Evolutionary conservation across 495 filamentous ascomycete species (phyloP), one percentile per base, ranked within the genome.

Genomic region (Tuber calosporum): DNA sequence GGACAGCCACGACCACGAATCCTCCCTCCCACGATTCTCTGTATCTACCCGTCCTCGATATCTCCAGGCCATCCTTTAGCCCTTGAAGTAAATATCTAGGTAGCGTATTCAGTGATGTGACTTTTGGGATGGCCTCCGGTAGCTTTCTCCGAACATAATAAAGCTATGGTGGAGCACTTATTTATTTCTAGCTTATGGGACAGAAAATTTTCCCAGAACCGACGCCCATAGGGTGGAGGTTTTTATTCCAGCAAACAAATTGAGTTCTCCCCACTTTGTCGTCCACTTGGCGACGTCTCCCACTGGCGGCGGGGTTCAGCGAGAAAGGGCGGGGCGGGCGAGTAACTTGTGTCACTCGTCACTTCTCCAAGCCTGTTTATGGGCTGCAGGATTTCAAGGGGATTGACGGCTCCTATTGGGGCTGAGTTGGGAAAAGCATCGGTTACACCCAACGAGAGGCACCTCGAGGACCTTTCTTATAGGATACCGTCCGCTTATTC

Each of bases 201-300:
- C 13, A 62, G 53, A 19, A 34, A 62, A 34, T 34, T 62, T 62
- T 34, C 26, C 48, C 13, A 62, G 53, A 62, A 62, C 53, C 13
- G 53, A 26, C 30, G 34, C 34, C 26, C 53, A 62, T 62, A 62
- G 53, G 53, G n/a, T 2, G 26, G 26, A 62, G 53, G 0, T 62
- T 62, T 62, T 62, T 34, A 62, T 62, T 62, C 53, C 26, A 62
- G 53, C 53, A 62, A 62, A 62, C 53, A 62, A 62, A 62, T 62
- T 3, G 53, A 62, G 4, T 62, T 17, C 53, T 62, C 26, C 53
- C 53, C 53, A 62, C 53, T 62, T 6, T 30, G n/a, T 58, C n/a
- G n/a, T 30, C 48, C 48, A 58, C 53, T 62, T 30, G 53, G 53
- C 30, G 53, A 62, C 48, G 53, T 62, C 53, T 62, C 26, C 4